Conservation (phyloP, 2,329 filamentous ascomycete genomes). For the Chaetomium olivaceum region DNA sequence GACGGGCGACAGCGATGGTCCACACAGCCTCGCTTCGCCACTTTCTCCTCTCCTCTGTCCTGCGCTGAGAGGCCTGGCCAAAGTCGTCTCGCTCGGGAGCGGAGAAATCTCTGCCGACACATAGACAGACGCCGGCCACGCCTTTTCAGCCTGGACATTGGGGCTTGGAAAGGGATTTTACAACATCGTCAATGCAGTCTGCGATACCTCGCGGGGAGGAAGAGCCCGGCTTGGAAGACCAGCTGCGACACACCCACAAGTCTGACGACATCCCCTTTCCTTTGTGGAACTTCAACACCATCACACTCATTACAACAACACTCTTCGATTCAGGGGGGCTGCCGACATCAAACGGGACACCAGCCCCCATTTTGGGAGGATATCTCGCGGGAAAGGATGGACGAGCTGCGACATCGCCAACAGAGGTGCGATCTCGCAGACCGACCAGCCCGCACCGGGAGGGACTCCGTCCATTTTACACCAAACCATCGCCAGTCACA, state of each 20-base stretch:
- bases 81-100: slow-evolving; percentile 20
- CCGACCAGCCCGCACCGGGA: background rate
- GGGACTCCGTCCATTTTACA: background rate
- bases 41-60: slow-evolving; percentile 26
- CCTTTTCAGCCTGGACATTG: slow-evolving; percentile 17
- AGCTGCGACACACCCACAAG: slow-evolving; percentile 21
- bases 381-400: background rate
- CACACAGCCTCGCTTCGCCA: slow-evolving; percentile 14
- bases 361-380: background rate
- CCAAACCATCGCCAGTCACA: background rate
- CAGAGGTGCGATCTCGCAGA: slow-evolving; percentile 5
- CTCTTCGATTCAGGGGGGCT: slow-evolving; percentile 7
- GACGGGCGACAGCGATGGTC: slow-evolving; percentile 15
- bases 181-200: slow-evolving; percentile 13
- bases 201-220: slow-evolving; percentile 25
- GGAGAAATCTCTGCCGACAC: slow-evolving; percentile 29
- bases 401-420: slow-evolving; percentile 7
- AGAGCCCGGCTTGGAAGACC: slow-evolving; percentile 23
- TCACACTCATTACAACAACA: slow-evolving; percentile 6
- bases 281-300: slow-evolving; percentile 21
- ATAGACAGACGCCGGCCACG: slow-evolving; percentile 14
- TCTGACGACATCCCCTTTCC: slow-evolving; percentile 25
- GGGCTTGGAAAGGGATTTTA: slow-evolving; percentile 21
- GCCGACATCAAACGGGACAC: slow-evolving; percentile 5
- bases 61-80: slow-evolving; percentile 14